Conservation (phyloP, 1,139 yeast species). For the Hemisphaericaspora subhashii region DNA sequence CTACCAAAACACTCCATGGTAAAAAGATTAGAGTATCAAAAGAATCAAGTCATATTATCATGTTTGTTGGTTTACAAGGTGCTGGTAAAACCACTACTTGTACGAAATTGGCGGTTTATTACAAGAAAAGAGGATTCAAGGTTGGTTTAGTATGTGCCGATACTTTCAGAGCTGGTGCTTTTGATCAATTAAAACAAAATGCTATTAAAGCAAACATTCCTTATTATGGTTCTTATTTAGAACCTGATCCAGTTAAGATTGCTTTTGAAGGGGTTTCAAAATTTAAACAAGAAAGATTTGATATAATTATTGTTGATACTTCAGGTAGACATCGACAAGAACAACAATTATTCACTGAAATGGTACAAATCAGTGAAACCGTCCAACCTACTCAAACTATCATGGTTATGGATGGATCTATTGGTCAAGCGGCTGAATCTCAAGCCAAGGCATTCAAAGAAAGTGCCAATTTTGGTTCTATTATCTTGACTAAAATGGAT, state of each 20-base stretch:
- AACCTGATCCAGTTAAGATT: conserved; percentile 92
- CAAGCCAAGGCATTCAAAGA: conserved; percentile 96
- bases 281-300: conserved; percentile 89
- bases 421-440: conserved; percentile 97
- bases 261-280: conserved; percentile 90
- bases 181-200: conserved; percentile 96
- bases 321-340: conserved; percentile 98
- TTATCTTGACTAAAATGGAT: conserved; percentile 93
- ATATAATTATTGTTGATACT: conserved; percentile 92
- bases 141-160: conserved; percentile 98
- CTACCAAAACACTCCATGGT: conserved; percentile 28
- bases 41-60: conserved; percentile 58
- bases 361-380: conserved; percentile 87
- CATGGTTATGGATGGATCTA: conserved; percentile 96
- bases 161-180: conserved; percentile 99
- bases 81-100: conserved; percentile 98
- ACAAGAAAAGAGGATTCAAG: conserved; percentile 89
- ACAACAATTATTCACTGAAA: conserved; percentile 85
- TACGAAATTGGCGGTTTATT: conserved; percentile 93
- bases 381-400: conserved; percentile 91
- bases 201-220: conserved; percentile 96
- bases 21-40: conserved; percentile 30
- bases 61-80: conserved; percentile 98
- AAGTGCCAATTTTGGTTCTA: conserved; percentile 90
- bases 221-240: conserved; percentile 91